Evolutionary conservation across 2,329 filamentous ascomycete species (phyloP).

Genomic region (Cryphonectria parasitica): DNA sequence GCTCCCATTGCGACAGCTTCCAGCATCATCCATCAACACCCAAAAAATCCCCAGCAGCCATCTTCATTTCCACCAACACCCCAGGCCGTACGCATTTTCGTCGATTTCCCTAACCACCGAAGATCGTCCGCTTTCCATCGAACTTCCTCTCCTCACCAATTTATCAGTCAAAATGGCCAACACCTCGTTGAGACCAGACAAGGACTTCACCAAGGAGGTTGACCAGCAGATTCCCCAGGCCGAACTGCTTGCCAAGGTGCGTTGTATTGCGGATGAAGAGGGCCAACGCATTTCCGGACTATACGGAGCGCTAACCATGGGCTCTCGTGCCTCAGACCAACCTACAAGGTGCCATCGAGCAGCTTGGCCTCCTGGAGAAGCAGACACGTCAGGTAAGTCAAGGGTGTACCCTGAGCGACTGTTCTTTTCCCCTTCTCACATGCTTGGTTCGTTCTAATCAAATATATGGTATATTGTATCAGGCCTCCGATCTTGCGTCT

Average conservation of each 20-base stretch:
- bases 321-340: conserved; percentile 59
- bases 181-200: conserved; percentile 87
- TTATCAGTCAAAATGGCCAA: conserved; percentile 70
- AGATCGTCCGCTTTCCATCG: neutral
- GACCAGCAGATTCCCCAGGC: conserved; percentile 91
- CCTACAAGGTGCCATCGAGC: conserved; percentile 87
- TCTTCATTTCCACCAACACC: conserved; percentile 1
- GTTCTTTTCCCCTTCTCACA: neutral
- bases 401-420: conserved; percentile 6
- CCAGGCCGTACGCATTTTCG: neutral
- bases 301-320: conserved; percentile 5
- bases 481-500: conserved; percentile 95
- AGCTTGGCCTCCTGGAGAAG: conserved; percentile 90
- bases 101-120: neutral
- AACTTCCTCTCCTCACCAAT: neutral
- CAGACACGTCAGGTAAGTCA: conserved; percentile 85
- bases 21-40: neutral
- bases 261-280: conserved; percentile 18
- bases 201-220: conserved; percentile 97
- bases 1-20: conserved; percentile 30
- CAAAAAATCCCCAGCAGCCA: neutral
- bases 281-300: neutral
- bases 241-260: conserved; percentile 84
- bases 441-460: conserved; percentile 4
- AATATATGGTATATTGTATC: conserved; percentile 9